Evolutionary conservation across 176 grass and related monocot genomes (phyloP), one percentile per base, ranked within the genome.

Genomic region (Oryza rufipogon): DNA sequence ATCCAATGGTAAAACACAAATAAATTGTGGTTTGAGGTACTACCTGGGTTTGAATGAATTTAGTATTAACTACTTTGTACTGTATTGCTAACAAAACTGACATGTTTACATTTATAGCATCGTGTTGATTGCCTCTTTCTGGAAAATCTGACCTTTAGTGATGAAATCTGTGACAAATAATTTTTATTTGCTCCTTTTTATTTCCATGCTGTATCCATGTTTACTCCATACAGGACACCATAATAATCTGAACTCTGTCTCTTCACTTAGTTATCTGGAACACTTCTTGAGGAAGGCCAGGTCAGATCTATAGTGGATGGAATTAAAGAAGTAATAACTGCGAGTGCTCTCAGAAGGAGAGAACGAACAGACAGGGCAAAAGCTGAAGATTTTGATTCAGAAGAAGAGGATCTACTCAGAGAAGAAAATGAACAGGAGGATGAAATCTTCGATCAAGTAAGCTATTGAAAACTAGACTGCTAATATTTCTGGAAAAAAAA

Each of bases 401-500:
- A 95, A 70, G 93, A 95, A 92, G 90, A 87, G 34, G 93, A 95
- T 71, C 54, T 95, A 16, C 85, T 95, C 54, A 87, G 90, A 80
- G 93, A 92, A 90, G 93, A 95, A 90, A 95, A 95, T 7, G 93
- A 95, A 80, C 90, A 90, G 82, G 93, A 95, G 80, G 93, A 95
- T 86, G 93, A 95, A 81, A 91, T 95, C 9, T 92, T 95, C 78
- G 90, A 95, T 80, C 93, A 95, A 82, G 92, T 94, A 85, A 87
- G 74, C 69, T 79, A 52, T 46, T 10, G 0, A 86, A 86, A 36
- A 77, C 47, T 82, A 47, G 17, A 66, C 11, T 28, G 7, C 81
- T 60, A 60, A 7, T 30, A 71, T 36, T 82, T 51, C 48, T 58
- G 63, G 25, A 79, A 41, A 83, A 83, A 83, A 73, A 47, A 4